These are phyloP conservation scores for Suhomyces canberraensis DNA, from an alignment of 805 yeast species.

Conservation along the genomic window DNA sequence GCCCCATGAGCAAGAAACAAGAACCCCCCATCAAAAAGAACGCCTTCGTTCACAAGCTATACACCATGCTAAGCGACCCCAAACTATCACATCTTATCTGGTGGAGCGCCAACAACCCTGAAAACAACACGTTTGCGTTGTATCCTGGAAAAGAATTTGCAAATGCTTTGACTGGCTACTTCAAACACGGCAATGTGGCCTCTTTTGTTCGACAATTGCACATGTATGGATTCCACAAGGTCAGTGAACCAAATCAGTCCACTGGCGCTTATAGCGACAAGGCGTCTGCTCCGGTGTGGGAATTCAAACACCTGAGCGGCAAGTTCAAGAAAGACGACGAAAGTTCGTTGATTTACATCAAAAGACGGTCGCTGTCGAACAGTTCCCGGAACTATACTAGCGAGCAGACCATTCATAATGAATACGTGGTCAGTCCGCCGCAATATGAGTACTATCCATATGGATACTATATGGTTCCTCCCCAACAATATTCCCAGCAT, in stretches of 20 bases:
- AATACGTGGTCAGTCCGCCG: conserved; percentile 5
- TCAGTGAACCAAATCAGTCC: conserved; percentile 41
- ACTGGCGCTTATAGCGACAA: conserved; percentile 10
- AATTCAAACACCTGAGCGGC: conserved; percentile 52
- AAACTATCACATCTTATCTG: conserved; percentile 35
- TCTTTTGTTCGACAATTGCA: conserved; percentile 91
- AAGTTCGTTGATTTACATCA: conserved; percentile 41
- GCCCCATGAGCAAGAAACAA: conserved; percentile 22
- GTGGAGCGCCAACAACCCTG: conserved; percentile 44
- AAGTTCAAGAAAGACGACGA: conserved; percentile 49
- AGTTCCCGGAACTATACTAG: conserved; percentile 13
- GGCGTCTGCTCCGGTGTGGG: conserved; percentile 45
- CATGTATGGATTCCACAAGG: conserved; percentile 95
- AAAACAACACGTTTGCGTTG: conserved; percentile 57
- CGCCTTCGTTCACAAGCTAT: conserved; percentile 55
- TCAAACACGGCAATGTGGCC: conserved; percentile 92
- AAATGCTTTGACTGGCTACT: conserved; percentile 61
- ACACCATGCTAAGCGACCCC: conserved; percentile 37
- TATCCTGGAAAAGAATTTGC: conserved; percentile 64
- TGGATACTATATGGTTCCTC: conserved; percentile 3
- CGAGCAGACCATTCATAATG: conserved; percentile 8
- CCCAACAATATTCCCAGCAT: conserved; percentile 5
- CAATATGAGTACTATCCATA: conserved; percentile 7
- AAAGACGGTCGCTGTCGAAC: conserved; percentile 45
- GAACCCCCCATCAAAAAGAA: conserved; percentile 43